A percentile compares a stretch with the other conserved stretches of the same genome.
phyloP scores from a whole-genome alignment of 2,329 filamentous ascomycete genomes.

The Parascedosporium putredinis region DNA sequence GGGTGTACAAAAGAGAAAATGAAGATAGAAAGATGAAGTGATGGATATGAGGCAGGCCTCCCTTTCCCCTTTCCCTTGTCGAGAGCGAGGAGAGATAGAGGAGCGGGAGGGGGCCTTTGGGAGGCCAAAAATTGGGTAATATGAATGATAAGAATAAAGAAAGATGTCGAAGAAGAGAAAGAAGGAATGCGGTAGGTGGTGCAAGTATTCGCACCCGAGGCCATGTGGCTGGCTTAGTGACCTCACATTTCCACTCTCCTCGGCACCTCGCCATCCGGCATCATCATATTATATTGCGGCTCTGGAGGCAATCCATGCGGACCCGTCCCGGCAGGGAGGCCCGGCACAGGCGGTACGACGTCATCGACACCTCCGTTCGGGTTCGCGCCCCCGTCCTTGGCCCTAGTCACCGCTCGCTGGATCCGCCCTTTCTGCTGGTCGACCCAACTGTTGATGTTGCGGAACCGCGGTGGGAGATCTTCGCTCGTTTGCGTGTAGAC shows the following conservation, averaged over 20 bases:
- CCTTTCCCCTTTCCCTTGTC: no score
- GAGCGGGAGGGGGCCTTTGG: no score
- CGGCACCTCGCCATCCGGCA: conserved; percentile 37
- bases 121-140: no score
- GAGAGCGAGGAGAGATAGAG: no score
- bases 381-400: conserved; percentile 13
- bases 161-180: no score
- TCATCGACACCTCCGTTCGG: conserved; percentile 10
- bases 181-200: no score
- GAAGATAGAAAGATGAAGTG: no score
- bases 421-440: conserved; percentile 49
- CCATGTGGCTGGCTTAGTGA: background rate
- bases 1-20: background rate
- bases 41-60: no score
- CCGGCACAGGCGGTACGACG: conserved; percentile 29
- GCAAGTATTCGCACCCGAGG: no score
- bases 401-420: conserved; percentile 32
- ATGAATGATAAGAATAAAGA: no score
- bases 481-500: conserved; percentile 42
- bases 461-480: conserved; percentile 44
- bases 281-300: conserved; percentile 39
- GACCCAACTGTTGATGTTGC: conserved; percentile 53
- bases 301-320: conserved; percentile 29
- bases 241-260: conserved; percentile 25
- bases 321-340: conserved; percentile 21